phyloP scores from a whole-genome alignment of 129 eudicot genomes.

The Glebionis coronaria region DNA sequence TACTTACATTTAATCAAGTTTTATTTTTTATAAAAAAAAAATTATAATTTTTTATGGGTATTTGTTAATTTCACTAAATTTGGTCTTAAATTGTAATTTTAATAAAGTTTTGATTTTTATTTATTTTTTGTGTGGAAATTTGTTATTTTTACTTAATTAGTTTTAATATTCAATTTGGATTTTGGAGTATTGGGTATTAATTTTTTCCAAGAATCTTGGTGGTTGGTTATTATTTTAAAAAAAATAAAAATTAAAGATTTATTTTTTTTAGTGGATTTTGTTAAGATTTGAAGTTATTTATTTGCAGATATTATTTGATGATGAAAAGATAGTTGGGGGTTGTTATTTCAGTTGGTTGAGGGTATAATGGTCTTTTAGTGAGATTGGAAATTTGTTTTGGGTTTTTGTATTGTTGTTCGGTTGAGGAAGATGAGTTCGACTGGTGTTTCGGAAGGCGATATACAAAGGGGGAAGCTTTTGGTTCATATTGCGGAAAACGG shows the following conservation, averaged over 20 bases:
- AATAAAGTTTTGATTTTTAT: not conserved
- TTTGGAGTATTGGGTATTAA: conserved; percentile 10
- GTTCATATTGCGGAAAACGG: conserved; percentile 97
- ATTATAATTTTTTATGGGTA: not conserved
- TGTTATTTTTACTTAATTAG: conserved; percentile 12
- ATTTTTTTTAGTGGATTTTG: conserved; percentile 17
- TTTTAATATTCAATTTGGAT: conserved; percentile 15
- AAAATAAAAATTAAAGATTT: not conserved
- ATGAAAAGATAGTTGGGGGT: conserved; percentile 16
- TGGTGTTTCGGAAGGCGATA: conserved; percentile 44
- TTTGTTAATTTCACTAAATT: not conserved
- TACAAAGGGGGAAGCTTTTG: conserved; percentile 66
- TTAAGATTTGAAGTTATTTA: conserved; percentile 10
- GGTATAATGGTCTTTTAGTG: conserved; percentile 18
- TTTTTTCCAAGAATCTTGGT: conserved; percentile 26
- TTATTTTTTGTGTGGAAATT: conserved; percentile 10
- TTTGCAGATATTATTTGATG: conserved; percentile 22
- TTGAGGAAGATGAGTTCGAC: conserved; percentile 62
- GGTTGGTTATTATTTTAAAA: conserved; percentile 8
- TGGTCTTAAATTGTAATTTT: conserved; percentile 16
- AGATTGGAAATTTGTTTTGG: not conserved
- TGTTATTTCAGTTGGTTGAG: conserved; percentile 10
- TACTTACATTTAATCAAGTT: conserved; percentile 15
- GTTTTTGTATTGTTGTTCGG: not conserved
- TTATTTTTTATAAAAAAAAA: no score